Conservation (phyloP, 2,329 filamentous ascomycete genomes). For the Triangularia verruculosa region DNA sequence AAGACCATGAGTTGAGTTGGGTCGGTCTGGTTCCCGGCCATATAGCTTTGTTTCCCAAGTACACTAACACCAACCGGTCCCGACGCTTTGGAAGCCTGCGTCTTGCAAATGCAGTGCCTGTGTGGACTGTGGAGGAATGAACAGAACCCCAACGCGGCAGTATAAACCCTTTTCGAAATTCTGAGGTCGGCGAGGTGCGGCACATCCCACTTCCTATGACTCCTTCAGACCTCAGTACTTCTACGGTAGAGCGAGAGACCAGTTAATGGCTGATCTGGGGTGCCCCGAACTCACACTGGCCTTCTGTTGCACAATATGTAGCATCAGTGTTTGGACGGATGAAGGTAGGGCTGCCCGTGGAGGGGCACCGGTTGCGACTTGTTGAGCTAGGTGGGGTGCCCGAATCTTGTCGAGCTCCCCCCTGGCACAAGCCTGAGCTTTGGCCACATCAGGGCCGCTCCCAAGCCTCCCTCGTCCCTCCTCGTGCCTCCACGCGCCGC, state of each 20-base stretch:
- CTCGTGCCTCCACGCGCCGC: constrained; percentile 1
- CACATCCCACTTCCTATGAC: not conserved
- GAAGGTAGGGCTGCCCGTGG: constrained; percentile 6
- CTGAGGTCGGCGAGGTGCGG: not conserved
- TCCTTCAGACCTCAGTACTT: too few species aligned
- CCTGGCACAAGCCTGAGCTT: not conserved
- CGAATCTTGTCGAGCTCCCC: not conserved
- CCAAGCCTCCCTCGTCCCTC: not conserved
- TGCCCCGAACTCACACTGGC: not conserved
- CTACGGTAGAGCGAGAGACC: not conserved
- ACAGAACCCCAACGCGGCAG: not conserved
- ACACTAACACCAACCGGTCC: constrained; percentile 10
- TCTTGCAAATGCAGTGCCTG: constrained; percentile 1
- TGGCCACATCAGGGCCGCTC: not conserved
- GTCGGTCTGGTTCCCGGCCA: constrained; percentile 4
- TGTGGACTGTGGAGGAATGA: too few species aligned
- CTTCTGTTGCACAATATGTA: not conserved
- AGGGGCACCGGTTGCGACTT: constrained; percentile 16
- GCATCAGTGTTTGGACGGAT: not conserved
- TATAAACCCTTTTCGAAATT: not conserved
- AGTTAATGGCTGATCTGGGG: not conserved
- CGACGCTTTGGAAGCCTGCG: constrained; percentile 12
- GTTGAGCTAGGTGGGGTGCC: constrained; percentile 4
- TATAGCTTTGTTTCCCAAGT: not conserved
- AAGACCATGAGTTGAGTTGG: not conserved